phyloP scores from a whole-genome alignment of 768 basidiomycete species.

The Kwoniella mangroviensis region DNA sequence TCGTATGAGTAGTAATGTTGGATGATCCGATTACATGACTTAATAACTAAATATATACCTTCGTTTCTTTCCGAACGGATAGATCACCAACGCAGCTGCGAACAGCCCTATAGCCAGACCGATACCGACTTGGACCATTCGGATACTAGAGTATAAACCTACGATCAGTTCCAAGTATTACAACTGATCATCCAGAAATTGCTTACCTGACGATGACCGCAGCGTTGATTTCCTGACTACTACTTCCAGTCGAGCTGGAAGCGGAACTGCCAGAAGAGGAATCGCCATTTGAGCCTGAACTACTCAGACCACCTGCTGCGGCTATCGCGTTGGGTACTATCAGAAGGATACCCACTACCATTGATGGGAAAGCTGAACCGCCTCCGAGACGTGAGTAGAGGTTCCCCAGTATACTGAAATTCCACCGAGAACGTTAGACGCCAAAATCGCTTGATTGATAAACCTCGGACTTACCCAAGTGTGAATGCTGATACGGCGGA shows the following conservation, averaged over 20 bases:
- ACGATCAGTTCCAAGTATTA: no score
- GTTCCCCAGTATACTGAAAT: constrained; percentile 39
- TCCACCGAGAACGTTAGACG: background rate
- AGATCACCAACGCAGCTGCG: constrained; percentile 44
- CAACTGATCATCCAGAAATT: background rate
- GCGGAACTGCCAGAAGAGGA: constrained; percentile 16
- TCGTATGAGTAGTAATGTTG: no score
- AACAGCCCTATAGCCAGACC: constrained; percentile 50
- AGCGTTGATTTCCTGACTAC: constrained; percentile 22
- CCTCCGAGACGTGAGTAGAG: constrained; percentile 45
- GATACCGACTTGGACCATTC: constrained; percentile 49
- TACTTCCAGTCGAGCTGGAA: constrained; percentile 3
- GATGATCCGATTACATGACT: background rate
- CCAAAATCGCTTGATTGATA: no score
- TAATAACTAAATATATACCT: constrained; percentile 50
- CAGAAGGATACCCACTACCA: constrained; percentile 50
- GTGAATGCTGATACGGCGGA: constrained; percentile 48
- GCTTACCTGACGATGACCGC: constrained; percentile 40
- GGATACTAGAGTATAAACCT: constrained; percentile 18
- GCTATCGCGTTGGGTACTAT: constrained; percentile 49
- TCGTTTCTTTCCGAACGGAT: constrained; percentile 47
- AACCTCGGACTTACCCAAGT: constrained; percentile 32
- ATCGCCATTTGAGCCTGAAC: constrained; percentile 15
- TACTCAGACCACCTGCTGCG: constrained; percentile 41
- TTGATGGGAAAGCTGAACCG: constrained; percentile 50